Base-by-base conservation (phyloP, 2,329 filamentous ascomycete genomes). In the Ophiostoma australiae region DNA sequence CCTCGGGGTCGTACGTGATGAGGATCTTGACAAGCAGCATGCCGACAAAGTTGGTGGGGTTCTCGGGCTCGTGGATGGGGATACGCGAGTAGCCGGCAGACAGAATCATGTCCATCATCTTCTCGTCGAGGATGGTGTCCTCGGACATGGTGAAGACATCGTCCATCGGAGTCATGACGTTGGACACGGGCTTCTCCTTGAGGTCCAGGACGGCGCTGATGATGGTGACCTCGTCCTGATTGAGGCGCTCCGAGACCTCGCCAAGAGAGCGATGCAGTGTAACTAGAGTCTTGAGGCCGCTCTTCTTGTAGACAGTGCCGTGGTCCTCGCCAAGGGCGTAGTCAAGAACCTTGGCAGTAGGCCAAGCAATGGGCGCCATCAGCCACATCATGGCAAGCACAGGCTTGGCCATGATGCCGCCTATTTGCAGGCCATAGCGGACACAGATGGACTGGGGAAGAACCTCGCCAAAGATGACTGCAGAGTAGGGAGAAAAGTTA, bases 21-120 rank as follows among this genome's bases (percentile, higher is more conserved):
- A 99, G 87, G 77, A 98, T 98, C 84, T 99, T 99, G 79, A 99
- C 95, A 11, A 99, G 84, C 7, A 99, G 87, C 94, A 99, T 99
- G 74, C 95, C 95, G 39, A 98, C 90, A 80, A 97, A 99, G 79
- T 99, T 94, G 71, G 87, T 87, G 0, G 87, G 84, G 76, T 94
- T 96, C 72, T 93, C 91, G 0, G 93, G 89, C 55, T 93, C 90
- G 78, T 97, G 92, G 72, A 99, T 97, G 2, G 95, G 95, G 74
- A 99, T 98, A 72, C 95, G 87, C 15, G 95, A 98, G 80, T 98
- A 99, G 66, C 95, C 95, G 67, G 94, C 93, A 0, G 92, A 93
- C 8, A 98, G 85, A 71, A 99, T 97, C 73, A 88, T 87, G 79
- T 98, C 93, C 90, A 98, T 98, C 75, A 93, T 98, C 77, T 89